Base-by-base conservation (phyloP, 306 rosid genomes). In the Prunus mume region DNA sequence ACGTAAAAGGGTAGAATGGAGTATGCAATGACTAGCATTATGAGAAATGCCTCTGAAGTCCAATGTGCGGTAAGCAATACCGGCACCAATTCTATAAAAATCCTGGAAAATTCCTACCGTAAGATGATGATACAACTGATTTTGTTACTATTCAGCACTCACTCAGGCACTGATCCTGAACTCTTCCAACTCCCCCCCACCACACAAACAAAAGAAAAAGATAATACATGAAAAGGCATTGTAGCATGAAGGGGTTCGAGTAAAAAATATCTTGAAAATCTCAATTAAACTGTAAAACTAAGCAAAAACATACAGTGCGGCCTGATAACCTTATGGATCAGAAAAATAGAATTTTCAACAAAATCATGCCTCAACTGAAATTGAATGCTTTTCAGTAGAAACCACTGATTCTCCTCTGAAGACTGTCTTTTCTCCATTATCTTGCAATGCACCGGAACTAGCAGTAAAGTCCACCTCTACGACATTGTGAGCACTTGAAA, bases 321-420 rank as follows among this genome's bases (percentile, higher is more conserved):
- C 38, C 7, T 6, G 20, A 19, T 19, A 6, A 20, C n/a, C 20
- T 3, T 56, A 19, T 56, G 9, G 12, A 56, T 9, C 24, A 1
- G 18, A 20, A 51, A 19, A 10, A 20, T 3, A 34, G 27, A 25
- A 70, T n/a, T 52, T 9, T 5, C 27, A 71, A 52, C 28, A 64
- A 56, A 68, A 77, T 79, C 88, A 80, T 83, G 86, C 98, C 91
- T 89, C 79, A 62, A 90, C 79, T 71, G 93, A 83, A 81, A 88
- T 65, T 17, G 97, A 86, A 84, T 90, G 82, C 65, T 85, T 91
- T 78, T 71, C 79, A 17, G 77, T 27, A 46, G 87, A 78, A 81
- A 76, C 78, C 64, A 80, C 76, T 28, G 90, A 78, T 79, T 85
- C 85, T 85, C 78, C 93, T 77, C 74, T 84, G 12, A 74, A 60